Evolutionary conservation across 108 stramenopile species (phyloP).

Genomic region (Nitzschia sp.): DNA sequence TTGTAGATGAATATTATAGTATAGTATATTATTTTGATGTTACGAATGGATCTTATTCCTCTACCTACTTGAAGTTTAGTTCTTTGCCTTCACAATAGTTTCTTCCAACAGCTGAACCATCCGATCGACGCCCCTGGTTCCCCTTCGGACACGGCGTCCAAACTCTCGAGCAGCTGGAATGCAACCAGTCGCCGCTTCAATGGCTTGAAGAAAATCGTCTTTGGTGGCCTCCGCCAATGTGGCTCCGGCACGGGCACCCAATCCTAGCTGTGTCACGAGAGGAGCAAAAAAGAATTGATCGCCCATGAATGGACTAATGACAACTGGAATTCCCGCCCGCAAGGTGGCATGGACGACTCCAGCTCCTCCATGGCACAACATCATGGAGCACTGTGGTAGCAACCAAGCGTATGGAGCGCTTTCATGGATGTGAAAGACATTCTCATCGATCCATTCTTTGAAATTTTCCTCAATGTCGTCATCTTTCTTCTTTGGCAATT

Average conservation of each 20-base stretch:
- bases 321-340: constrained; percentile 24
- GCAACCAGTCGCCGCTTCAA: constrained; percentile 7
- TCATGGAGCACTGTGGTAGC: constrained; percentile 26
- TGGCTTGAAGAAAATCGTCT: constrained; percentile 7
- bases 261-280: neutral
- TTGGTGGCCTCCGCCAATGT: neutral
- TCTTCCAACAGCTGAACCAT: constrained; percentile 11
- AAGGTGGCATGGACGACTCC: constrained; percentile 24
- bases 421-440: constrained; percentile 9
- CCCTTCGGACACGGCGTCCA: neutral
- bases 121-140: neutral
- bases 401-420: constrained; percentile 28
- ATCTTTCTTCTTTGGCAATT: neutral
- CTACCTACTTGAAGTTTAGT: too few species aligned
- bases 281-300: constrained; percentile 36
- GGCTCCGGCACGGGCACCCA: constrained; percentile 4
- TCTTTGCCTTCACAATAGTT: too few species aligned
- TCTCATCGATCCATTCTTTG: constrained; percentile 7
- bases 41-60: too few species aligned
- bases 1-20: too few species aligned
- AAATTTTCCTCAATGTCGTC: neutral
- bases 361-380: constrained; percentile 34
- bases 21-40: too few species aligned
- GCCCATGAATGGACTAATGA: constrained; percentile 27
- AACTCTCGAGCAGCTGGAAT: neutral